A percentile compares a stretch with the other conserved stretches of the same genome.
phyloP scores from a whole-genome alignment of 2,329 filamentous ascomycete genomes.

The Penicillium sp. region DNA sequence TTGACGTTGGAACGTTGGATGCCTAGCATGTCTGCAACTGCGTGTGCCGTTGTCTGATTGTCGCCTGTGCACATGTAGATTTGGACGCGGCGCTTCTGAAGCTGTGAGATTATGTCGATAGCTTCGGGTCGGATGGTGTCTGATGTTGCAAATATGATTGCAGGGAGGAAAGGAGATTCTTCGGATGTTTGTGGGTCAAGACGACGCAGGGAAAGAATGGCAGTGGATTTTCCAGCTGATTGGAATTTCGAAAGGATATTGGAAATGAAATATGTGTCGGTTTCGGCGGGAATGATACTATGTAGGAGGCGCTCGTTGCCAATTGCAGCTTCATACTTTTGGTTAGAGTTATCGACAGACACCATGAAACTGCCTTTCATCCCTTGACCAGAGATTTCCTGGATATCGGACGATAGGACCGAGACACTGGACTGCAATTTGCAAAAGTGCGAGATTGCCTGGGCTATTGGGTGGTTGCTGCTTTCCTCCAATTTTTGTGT shows the following conservation, averaged over 20 bases:
- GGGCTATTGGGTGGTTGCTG: conserved; percentile 56
- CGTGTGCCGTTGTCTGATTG: conserved; percentile 74
- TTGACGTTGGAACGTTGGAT: conserved; percentile 71
- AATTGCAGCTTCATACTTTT: conserved; percentile 46
- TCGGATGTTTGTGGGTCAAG: conserved; percentile 12
- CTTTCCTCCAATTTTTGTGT: conserved; percentile 51
- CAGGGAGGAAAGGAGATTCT: conserved; percentile 42
- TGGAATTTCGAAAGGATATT: conserved; percentile 37
- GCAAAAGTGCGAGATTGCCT: conserved; percentile 50
- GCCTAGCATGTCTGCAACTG: conserved; percentile 68
- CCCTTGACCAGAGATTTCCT: conserved; percentile 54
- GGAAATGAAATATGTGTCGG: conserved; percentile 32
- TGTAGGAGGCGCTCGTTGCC: conserved; percentile 53
- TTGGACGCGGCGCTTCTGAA: conserved; percentile 60
- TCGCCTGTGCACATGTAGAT: conserved; percentile 94
- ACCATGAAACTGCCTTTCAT: conserved; percentile 49
- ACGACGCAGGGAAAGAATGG: conserved; percentile 40
- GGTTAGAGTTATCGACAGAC: conserved; percentile 15
- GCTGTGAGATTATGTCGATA: conserved; percentile 55
- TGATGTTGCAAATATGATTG: conserved; percentile 66
- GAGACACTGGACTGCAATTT: conserved; percentile 21
- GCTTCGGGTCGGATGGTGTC: conserved; percentile 76
- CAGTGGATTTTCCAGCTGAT: conserved; percentile 41
- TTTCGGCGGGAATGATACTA: conserved; percentile 25
- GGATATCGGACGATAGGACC: conserved; percentile 37